phyloP scores from a whole-genome alignment of 129 eudicot species.

The Tanacetum coccineum region DNA sequence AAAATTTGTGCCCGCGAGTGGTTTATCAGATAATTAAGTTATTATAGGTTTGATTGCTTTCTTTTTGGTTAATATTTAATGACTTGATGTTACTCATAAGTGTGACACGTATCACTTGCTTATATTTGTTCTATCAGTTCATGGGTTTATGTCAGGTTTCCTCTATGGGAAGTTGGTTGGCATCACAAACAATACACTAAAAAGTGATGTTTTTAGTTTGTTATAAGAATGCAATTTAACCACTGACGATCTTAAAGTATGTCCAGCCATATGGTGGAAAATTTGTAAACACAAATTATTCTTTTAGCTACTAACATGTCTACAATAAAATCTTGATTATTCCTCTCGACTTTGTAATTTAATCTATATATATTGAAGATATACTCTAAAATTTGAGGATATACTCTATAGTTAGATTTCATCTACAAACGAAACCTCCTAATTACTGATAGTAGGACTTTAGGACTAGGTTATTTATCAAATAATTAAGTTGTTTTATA shows the following conservation, averaged over 20 bases:
- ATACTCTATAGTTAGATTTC: no score
- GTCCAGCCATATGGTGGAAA: constrained; percentile 54
- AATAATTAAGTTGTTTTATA: no score
- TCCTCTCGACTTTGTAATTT: no score
- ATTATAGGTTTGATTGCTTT: no score
- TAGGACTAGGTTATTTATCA: no score
- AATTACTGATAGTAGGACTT: no score
- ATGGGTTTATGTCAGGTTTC: constrained; percentile 37
- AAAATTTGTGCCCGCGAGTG: no score
- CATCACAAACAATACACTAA: constrained; percentile 46
- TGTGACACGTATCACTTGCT: neutral
- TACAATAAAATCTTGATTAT: neutral
- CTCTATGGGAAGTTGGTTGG: constrained; percentile 49
- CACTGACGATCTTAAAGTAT: constrained; percentile 48
- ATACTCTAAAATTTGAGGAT: no score
- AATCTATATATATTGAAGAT: no score
- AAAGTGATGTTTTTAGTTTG: constrained; percentile 56
- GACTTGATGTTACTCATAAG: neutral
- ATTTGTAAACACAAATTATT: constrained; percentile 46
- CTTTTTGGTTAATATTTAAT: no score
- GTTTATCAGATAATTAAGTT: no score
- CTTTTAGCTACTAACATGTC: neutral
- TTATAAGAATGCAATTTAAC: constrained; percentile 56
- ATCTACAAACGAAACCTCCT: no score
- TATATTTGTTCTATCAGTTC: constrained; percentile 3